Evolutionary conservation across 441 rosid species (phyloP).

Genomic region (Raphanus hybrid): DNA sequence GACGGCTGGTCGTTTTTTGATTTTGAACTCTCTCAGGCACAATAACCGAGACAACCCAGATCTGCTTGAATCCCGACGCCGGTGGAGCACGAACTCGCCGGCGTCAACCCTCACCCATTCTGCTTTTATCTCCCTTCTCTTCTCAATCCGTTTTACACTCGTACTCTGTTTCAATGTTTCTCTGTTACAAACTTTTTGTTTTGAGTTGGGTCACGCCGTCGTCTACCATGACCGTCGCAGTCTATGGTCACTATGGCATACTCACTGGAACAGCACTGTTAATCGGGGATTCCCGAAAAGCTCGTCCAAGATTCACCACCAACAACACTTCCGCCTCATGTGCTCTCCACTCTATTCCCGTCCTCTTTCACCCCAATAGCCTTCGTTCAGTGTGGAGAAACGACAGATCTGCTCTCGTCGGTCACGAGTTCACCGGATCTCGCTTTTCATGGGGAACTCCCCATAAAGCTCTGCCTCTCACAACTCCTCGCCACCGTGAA

Average conservation of each 20-base stretch:
- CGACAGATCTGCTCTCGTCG: not conserved
- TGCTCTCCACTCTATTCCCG: not conserved
- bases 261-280: not conserved
- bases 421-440: not conserved
- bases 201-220: not conserved
- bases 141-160: not conserved
- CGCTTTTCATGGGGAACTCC: not conserved
- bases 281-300: not conserved
- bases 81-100: not conserved
- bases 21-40: not conserved
- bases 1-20: too few species aligned
- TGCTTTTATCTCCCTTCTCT: not conserved
- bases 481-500: not conserved
- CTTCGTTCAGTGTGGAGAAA: not conserved
- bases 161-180: not conserved
- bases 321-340: not conserved
- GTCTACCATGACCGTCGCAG: not conserved
- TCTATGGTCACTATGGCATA: not conserved
- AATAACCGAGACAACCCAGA: not conserved
- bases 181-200: not conserved
- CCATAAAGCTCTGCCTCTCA: not conserved
- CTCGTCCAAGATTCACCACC: not conserved
- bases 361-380: not conserved
- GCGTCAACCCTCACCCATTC: not conserved
- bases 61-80: not conserved